Evolutionary conservation across 2,329 filamentous ascomycete species (phyloP).

Genomic region (Penicillium sp.): DNA sequence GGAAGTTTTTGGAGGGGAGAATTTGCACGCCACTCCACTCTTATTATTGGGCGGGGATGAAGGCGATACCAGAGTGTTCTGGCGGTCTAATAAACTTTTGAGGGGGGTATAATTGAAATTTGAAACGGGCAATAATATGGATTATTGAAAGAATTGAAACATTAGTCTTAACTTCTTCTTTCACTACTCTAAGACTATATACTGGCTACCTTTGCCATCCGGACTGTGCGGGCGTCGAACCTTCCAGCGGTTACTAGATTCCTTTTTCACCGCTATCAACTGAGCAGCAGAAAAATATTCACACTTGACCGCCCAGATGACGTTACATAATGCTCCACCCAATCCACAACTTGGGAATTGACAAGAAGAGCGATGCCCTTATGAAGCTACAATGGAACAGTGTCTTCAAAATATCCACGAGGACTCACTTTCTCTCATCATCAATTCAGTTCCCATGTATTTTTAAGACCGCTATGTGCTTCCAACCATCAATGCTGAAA

Average conservation of each 20-base stretch:
- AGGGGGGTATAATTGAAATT: background rate
- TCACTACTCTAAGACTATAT: conserved; percentile 11
- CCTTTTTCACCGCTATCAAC: conserved; percentile 24
- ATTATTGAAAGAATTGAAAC: background rate
- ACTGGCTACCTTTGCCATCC: conserved; percentile 8
- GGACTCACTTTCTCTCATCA: too few species aligned
- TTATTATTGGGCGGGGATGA: conserved; percentile 30
- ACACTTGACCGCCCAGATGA: conserved; percentile 4
- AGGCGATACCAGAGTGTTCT: conserved; percentile 24
- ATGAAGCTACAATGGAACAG: too few species aligned
- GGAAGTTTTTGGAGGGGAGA: conserved; percentile 34
- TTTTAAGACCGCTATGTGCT: too few species aligned
- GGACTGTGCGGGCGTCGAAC: conserved; percentile 33
- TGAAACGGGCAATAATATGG: background rate
- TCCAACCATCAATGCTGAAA: too few species aligned
- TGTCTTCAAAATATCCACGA: too few species aligned
- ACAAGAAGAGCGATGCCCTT: too few species aligned
- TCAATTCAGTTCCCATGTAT: too few species aligned
- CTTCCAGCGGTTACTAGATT: conserved; percentile 40
- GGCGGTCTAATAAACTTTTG: conserved; percentile 24
- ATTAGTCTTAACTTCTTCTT: background rate
- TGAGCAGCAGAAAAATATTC: conserved; percentile 24
- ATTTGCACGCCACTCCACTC: conserved; percentile 42
- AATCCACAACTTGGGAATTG: background rate
- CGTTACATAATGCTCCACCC: conserved; percentile 5